phyloP scores from a whole-genome alignment of 1,284 basidiomycete species.

The Leccinum huronense region DNA sequence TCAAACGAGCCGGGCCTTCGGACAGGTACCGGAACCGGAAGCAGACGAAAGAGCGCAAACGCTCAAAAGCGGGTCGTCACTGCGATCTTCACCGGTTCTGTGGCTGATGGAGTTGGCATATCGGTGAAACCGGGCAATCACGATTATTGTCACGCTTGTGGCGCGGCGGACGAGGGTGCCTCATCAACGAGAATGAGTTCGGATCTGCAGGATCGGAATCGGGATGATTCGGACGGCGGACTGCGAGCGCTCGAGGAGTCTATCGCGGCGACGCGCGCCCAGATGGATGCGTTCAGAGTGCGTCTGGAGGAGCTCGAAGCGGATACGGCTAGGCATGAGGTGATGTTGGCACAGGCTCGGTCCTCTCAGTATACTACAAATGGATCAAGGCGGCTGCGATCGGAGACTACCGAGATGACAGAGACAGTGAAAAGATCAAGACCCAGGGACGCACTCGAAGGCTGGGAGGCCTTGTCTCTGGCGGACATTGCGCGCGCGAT shows the following conservation, averaged over 20 bases:
- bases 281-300: conserved; percentile 27
- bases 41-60: conserved; percentile 10
- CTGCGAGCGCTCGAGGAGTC: conserved; percentile 27
- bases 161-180: not conserved
- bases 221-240: conserved; percentile 5
- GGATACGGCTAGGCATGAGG: conserved; percentile 23
- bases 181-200: not conserved
- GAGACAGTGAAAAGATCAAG: not conserved
- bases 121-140: not conserved
- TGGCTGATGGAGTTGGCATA: not conserved
- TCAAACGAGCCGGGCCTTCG: conserved; percentile 4
- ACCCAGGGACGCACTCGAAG: not conserved
- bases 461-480: conserved; percentile 11
- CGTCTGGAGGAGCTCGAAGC: conserved; percentile 31
- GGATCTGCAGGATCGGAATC: conserved; percentile 2
- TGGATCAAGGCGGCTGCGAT: conserved; percentile 5
- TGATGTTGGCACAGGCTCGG: conserved; percentile 1
- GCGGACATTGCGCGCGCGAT: conserved; percentile 21
- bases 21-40: conserved; percentile 7
- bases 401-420: not conserved
- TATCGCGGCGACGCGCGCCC: conserved; percentile 23
- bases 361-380: not conserved
- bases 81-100: conserved; percentile 33
- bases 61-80: conserved; percentile 29
- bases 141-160: not conserved